Conservation (phyloP, 371 early-diverging fungal genomes). For the Capillidium heterosporum region DNA sequence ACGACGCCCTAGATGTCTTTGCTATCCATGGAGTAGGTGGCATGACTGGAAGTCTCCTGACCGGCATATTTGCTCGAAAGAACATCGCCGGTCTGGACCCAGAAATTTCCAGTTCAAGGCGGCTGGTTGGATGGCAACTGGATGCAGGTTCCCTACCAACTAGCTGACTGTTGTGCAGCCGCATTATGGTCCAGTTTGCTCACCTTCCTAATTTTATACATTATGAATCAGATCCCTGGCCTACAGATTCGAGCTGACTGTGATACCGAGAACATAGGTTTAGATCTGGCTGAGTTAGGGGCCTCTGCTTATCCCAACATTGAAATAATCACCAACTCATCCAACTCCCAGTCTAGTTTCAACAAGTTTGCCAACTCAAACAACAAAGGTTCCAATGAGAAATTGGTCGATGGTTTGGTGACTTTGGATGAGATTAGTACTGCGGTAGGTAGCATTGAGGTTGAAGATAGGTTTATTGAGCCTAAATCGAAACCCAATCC, state of each 20-base stretch:
- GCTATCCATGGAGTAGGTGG: constrained; percentile 81
- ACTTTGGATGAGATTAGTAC: too few species aligned
- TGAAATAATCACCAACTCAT: too few species aligned
- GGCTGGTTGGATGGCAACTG: too few species aligned
- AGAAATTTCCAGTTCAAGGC: constrained; percentile 34
- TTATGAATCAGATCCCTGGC: constrained; percentile 65
- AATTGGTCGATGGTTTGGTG: too few species aligned
- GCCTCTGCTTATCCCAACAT: constrained; percentile 53
- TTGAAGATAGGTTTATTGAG: too few species aligned
- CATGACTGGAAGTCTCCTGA: constrained; percentile 61
- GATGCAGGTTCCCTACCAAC: constrained; percentile 61
- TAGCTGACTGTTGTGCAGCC: constrained; percentile 54
- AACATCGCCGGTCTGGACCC: constrained; percentile 60
- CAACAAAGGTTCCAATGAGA: too few species aligned
- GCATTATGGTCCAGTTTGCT: constrained; percentile 60
- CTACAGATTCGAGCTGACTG: constrained; percentile 43
- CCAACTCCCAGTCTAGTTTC: too few species aligned
- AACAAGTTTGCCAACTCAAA: too few species aligned
- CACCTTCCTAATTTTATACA: constrained; percentile 46
- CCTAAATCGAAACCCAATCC: too few species aligned
- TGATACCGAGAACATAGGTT: constrained; percentile 49
- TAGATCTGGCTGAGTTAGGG: constrained; percentile 62
- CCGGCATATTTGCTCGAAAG: constrained; percentile 77
- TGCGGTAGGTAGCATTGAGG: too few species aligned
- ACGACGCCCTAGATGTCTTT: constrained; percentile 78